These are phyloP conservation scores for Candida lessepsii DNA, from an alignment of 805 yeast genomes.

Conservation along the genomic window DNA sequence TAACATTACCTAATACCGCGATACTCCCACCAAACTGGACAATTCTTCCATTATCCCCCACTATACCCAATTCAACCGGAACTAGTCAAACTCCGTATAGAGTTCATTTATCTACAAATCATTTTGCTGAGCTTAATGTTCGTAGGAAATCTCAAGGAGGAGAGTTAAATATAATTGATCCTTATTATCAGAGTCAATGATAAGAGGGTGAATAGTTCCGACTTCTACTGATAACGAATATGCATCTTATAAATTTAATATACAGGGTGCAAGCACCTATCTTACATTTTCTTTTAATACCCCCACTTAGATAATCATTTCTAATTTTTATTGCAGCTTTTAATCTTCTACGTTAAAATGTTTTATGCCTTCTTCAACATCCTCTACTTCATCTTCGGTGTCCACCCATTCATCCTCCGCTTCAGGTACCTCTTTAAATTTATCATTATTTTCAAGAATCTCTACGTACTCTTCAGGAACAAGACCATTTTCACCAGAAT, in stretches of 20 bases:
- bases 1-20: constrained; percentile 25
- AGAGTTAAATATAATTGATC: constrained; percentile 16
- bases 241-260: constrained; percentile 6
- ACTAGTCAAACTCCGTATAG: constrained; percentile 13
- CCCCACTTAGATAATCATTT: too few species aligned
- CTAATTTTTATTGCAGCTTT: too few species aligned
- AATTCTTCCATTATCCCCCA: constrained; percentile 22
- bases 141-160: constrained; percentile 11
- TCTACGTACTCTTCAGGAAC: constrained; percentile 95
- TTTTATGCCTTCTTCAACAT: constrained; percentile 3
- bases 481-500: constrained; percentile 78
- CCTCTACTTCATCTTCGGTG: constrained; percentile 16
- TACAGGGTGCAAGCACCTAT: constrained; percentile 2
- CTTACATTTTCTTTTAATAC: constrained; percentile 2
- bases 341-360: neutral
- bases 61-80: constrained; percentile 9
- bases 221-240: neutral
- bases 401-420: constrained; percentile 17
- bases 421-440: constrained; percentile 2
- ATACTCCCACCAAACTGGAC: constrained; percentile 32
- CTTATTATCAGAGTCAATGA: constrained; percentile 3
- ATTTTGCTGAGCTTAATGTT: constrained; percentile 18
- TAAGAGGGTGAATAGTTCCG: too few species aligned
- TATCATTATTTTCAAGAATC: constrained; percentile 20
- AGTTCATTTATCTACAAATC: constrained; percentile 20